A percentile compares a stretch with the other conserved stretches of the same genome.
phyloP scores from a whole-genome alignment of 2,329 filamentous ascomycete genomes.

The Graphilbum ipis-grandicollis region DNA sequence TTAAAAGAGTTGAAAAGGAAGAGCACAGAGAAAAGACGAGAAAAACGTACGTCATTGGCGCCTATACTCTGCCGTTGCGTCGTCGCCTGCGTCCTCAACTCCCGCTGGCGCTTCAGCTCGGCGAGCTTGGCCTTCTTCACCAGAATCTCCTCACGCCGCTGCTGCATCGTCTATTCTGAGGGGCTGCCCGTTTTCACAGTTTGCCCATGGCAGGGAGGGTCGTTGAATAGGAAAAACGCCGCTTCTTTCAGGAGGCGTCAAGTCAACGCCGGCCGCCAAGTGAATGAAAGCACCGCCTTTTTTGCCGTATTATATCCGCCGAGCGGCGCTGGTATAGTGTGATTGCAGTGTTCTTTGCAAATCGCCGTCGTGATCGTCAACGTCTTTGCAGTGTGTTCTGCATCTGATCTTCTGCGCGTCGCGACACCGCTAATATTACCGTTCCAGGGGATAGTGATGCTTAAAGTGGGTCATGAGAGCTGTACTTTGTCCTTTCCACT shows the following conservation, averaged over 20 bases:
- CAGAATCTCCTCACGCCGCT: slow-evolving; percentile 87
- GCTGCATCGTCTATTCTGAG: slow-evolving; percentile 30
- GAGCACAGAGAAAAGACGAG: background rate
- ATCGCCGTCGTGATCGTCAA: too few species aligned
- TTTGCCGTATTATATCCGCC: too few species aligned
- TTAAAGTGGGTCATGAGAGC: too few species aligned
- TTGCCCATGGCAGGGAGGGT: slow-evolving; percentile 31
- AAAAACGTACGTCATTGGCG: slow-evolving; percentile 48
- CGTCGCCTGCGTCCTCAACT: slow-evolving; percentile 61
- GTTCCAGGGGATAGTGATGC: background rate
- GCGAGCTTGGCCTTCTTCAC: slow-evolving; percentile 95
- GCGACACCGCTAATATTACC: background rate
- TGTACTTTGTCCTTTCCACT: too few species aligned
- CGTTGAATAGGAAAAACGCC: background rate
- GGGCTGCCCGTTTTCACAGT: slow-evolving; percentile 13
- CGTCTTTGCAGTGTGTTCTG: too few species aligned
- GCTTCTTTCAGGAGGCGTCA: background rate
- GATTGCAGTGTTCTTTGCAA: too few species aligned
- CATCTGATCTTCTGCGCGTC: background rate
- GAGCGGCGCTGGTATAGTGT: too few species aligned
- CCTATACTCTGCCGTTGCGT: slow-evolving; percentile 52
- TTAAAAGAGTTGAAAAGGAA: background rate
- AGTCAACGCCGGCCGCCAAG: too few species aligned
- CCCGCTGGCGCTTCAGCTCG: slow-evolving; percentile 84
- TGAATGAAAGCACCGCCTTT: background rate